phyloP scores from a whole-genome alignment of 208 protist species.

The Leishmania arabica region DNA sequence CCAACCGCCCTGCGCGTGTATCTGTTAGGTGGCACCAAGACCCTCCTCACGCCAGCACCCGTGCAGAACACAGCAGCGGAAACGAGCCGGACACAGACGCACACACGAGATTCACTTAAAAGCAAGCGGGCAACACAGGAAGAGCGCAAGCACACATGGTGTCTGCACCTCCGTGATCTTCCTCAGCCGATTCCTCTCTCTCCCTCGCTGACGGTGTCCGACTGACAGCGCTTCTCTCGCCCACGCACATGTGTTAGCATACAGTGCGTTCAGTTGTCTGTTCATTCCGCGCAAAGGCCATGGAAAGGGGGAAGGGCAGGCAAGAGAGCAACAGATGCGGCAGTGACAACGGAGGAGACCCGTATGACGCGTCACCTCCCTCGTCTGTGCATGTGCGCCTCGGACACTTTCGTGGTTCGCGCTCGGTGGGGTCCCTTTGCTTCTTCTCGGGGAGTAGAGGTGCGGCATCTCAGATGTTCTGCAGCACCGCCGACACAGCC shows the following conservation, averaged over 20 bases:
- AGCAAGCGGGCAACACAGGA: background rate
- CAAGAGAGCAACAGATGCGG: background rate
- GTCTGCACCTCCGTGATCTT: background rate
- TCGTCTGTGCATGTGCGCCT: background rate
- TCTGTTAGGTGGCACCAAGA: background rate
- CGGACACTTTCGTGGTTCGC: background rate
- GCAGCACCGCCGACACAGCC: conserved; percentile 81
- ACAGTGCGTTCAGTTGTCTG: background rate
- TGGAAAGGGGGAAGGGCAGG: background rate
- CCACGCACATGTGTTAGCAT: background rate
- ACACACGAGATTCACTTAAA: background rate
- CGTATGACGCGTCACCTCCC: background rate
- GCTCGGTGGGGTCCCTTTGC: background rate
- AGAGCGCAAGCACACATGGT: background rate
- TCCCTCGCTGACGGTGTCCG: background rate
- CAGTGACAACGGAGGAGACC: background rate
- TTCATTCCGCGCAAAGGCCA: background rate
- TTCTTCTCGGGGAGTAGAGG: background rate
- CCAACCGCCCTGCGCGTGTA: too few relatives aligned
- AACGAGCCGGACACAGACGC: background rate
- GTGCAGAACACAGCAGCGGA: background rate
- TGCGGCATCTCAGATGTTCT: conserved; percentile 63
- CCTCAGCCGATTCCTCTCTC: background rate
- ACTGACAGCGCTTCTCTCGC: background rate
- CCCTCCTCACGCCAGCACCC: background rate